Evolutionary conservation across 2,329 filamentous ascomycete genomes (phyloP).

Genomic region (Microcyclosporella mali): DNA sequence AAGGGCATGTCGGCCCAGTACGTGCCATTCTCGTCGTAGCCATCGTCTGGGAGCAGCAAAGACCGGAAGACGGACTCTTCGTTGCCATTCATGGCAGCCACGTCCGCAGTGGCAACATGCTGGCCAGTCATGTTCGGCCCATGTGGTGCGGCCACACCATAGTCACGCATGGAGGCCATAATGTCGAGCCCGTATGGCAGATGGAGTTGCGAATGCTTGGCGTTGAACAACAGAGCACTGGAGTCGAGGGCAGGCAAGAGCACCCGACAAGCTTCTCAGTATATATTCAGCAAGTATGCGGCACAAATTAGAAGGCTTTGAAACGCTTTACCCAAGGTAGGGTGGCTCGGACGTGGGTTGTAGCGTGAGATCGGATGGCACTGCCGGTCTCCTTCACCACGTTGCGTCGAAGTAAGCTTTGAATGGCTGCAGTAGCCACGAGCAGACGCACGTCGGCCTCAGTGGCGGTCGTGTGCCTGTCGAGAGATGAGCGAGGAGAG

Average conservation of each 20-base stretch:
- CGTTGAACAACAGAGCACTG: no score
- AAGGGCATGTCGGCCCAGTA: slow-evolving; percentile 91
- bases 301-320: no score
- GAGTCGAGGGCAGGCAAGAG: no score
- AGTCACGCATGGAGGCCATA: slow-evolving; percentile 39
- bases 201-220: neutral
- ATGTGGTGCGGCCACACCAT: slow-evolving; percentile 44
- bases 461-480: neutral
- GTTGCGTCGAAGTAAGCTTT: slow-evolving; percentile 4
- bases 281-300: no score
- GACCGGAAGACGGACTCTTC: slow-evolving; percentile 65
- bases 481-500: neutral
- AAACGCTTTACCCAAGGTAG: no score
- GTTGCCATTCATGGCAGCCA: slow-evolving; percentile 48
- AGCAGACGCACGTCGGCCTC: neutral
- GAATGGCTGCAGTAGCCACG: slow-evolving; percentile 6
- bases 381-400: neutral
- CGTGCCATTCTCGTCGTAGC: slow-evolving; percentile 70
- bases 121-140: slow-evolving; percentile 42
- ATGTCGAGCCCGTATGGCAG: slow-evolving; percentile 1
- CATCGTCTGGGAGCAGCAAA: slow-evolving; percentile 81
- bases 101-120: slow-evolving; percentile 39
- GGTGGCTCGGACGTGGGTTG: no score
- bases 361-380: no score
- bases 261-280: no score